Conservation (phyloP, 1,284 basidiomycete species). For the Cryptococcus sp. region DNA sequence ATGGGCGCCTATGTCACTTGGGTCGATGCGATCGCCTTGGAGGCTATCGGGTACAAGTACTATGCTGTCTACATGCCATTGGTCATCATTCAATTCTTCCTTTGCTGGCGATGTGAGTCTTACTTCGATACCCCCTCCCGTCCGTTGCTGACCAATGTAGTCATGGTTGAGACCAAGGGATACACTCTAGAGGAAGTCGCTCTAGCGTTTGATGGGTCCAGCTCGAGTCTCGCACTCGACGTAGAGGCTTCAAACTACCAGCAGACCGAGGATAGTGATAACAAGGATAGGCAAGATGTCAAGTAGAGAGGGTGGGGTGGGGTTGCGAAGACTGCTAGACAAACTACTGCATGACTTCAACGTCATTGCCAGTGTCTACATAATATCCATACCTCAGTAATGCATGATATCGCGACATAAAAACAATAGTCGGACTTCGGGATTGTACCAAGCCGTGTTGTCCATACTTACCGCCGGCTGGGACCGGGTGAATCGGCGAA, state of each 20-base stretch:
- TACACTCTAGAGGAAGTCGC: constrained; percentile 46
- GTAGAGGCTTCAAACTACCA: constrained; percentile 27
- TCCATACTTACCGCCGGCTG: no score
- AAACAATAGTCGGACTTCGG: no score
- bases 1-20: constrained; percentile 33
- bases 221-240: neutral
- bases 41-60: constrained; percentile 46
- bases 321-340: no score
- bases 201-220: constrained; percentile 32
- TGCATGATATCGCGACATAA: no score
- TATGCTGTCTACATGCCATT: constrained; percentile 45
- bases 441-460: no score
- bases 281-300: no score
- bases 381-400: no score
- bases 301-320: no score
- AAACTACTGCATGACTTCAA: no score
- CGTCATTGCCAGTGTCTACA: no score
- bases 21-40: constrained; percentile 46
- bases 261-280: constrained; percentile 54
- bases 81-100: constrained; percentile 37
- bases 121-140: neutral
- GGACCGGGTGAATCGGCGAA: no score
- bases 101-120: constrained; percentile 30
- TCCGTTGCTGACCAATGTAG: constrained; percentile 7
- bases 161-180: constrained; percentile 45